These are phyloP conservation scores for Desmodesmus armatus DNA, from an alignment of 139 green algal species.

Conservation along the genomic window DNA sequence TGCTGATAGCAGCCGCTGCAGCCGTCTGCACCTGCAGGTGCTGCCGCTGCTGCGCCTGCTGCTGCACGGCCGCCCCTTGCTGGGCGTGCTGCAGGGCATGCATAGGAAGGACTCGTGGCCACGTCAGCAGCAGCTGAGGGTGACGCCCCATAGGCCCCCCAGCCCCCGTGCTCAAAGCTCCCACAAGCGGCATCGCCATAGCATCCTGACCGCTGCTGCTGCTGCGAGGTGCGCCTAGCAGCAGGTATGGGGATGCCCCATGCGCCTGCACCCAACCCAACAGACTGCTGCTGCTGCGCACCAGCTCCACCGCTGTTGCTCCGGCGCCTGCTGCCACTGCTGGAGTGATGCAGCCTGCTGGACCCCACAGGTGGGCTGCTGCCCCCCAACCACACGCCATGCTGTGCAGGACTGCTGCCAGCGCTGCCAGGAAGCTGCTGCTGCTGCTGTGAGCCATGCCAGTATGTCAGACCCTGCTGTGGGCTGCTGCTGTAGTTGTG, in stretches of 20 bases:
- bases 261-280: neutral
- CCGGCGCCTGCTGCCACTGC: neutral
- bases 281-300: constrained; percentile 29
- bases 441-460: neutral
- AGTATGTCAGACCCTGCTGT: neutral
- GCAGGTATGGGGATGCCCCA: no score
- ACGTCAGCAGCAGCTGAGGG: no score
- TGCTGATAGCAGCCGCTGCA: neutral
- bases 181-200: neutral
- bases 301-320: no score
- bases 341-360: no score
- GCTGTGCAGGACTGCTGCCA: neutral
- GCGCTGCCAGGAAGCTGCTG: neutral
- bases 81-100: no score
- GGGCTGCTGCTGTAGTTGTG: neutral
- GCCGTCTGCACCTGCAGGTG: neutral
- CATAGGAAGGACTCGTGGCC: no score
- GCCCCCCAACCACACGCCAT: no score
- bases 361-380: no score
- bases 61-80: no score
- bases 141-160: no score
- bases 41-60: neutral
- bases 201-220: constrained; percentile 7
- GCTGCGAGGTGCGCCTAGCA: constrained; percentile 25
- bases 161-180: no score